Conservation (phyloP, 192 early-diverging fungal genomes). For the Mortierella claussenii region DNA sequence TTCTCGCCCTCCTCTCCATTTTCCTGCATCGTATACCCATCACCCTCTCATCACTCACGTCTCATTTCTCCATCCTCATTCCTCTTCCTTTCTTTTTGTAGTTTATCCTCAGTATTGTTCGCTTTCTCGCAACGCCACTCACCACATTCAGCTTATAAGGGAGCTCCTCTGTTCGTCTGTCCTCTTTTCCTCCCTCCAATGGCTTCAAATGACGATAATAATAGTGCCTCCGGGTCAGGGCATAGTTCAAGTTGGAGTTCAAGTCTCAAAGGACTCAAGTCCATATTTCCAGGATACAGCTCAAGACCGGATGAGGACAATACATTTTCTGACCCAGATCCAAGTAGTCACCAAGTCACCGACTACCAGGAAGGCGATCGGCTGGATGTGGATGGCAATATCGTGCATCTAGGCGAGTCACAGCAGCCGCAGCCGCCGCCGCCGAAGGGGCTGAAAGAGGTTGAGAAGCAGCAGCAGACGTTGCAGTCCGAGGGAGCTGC, state of each 20-base stretch:
- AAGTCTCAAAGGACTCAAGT: conserved; percentile 16
- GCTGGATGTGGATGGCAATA: conserved; percentile 18
- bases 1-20: too few species aligned
- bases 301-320: conserved; percentile 8
- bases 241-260: conserved; percentile 7
- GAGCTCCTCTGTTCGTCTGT: background rate
- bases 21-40: too few species aligned
- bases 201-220: conserved; percentile 6
- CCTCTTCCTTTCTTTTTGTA: too few species aligned
- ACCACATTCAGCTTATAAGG: too few species aligned
- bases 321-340: conserved; percentile 11
- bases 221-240: background rate
- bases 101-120: too few species aligned
- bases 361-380: conserved; percentile 42
- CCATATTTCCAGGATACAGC: conserved; percentile 12
- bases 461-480: too few species aligned
- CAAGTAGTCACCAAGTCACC: conserved; percentile 32
- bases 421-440: too few species aligned
- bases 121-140: too few species aligned
- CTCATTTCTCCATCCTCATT: too few species aligned
- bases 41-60: too few species aligned
- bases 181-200: too few species aligned
- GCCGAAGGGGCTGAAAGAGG: too few species aligned
- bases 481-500: background rate
- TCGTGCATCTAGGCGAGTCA: background rate